phyloP scores from a whole-genome alignment of 441 rosid species.

The Eugenia klotzschiana region DNA sequence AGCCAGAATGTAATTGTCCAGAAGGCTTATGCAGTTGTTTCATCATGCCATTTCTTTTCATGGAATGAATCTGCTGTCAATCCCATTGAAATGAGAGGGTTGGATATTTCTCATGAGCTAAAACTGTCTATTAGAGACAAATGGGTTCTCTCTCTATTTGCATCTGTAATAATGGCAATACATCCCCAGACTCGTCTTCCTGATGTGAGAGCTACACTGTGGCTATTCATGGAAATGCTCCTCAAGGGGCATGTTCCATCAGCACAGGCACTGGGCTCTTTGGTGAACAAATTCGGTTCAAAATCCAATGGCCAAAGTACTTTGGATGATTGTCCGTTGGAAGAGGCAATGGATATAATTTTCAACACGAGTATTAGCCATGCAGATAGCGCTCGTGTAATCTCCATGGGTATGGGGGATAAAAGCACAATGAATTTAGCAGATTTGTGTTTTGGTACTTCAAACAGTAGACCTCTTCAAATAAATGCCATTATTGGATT shows the following conservation, averaged over 20 bases:
- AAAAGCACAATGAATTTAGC: constrained; percentile 19
- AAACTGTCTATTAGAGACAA: constrained; percentile 36
- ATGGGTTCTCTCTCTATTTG: constrained; percentile 58
- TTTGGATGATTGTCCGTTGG: constrained; percentile 33
- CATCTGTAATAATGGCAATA: constrained; percentile 62
- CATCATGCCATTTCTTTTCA: constrained; percentile 30
- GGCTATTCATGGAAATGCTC: constrained; percentile 26
- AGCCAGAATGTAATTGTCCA: constrained; percentile 50
- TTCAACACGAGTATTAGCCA: constrained; percentile 17
- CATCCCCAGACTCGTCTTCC: constrained; percentile 46
- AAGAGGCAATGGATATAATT: constrained; percentile 55
- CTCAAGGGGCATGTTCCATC: constrained; percentile 51
- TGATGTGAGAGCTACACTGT: constrained; percentile 31
- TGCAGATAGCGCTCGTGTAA: constrained; percentile 9
- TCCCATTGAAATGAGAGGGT: constrained; percentile 18
- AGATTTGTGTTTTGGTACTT: constrained; percentile 23
- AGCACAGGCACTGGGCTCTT: constrained; percentile 78
- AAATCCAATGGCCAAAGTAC: constrained; percentile 16
- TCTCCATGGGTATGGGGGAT: constrained; percentile 5
- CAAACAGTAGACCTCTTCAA: constrained; percentile 24
- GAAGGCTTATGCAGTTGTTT: constrained; percentile 43
- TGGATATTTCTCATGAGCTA: constrained; percentile 14
- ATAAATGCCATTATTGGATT: constrained; percentile 49
- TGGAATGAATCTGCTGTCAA: constrained; percentile 18
- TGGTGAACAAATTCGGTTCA: constrained; percentile 53